Evolutionary conservation across 1,139 yeast species (phyloP), one percentile per base, ranked within the genome.

Genomic region (Nadsonia commutata): DNA sequence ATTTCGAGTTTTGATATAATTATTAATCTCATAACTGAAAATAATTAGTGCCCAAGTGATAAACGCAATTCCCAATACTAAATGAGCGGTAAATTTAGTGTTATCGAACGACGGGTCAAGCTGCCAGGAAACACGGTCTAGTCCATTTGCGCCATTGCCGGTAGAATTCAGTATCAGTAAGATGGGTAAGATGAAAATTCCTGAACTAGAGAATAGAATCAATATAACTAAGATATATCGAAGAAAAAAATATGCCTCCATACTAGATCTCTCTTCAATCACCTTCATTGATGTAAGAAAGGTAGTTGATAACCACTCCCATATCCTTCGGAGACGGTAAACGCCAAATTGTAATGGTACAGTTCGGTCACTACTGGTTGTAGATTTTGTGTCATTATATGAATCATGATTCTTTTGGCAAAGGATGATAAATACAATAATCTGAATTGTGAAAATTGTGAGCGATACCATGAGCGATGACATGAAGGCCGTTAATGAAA

Each of bases 121-220:
- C 83, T 2, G 95, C 78, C 50, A 85, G 70, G 51, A 72, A 71
- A 60, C 88, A 88, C 51, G 88, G 72, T 2, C 96, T 95, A 1
- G 55, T 47, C 45, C 70, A 60, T 36, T 39, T 18, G 6, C 65
- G 42, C 68, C 68, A 19, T 94, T 88, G 51, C 83, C 79, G 5
- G 94, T 78, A 13, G 93, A 94, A 60, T 86, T 84, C 41, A 90
- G 80, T 0, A 98, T 93, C 49, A 90, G 69, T 46, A 90, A 66
- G 46, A 90, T 74, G 21, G 95, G 90, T 73, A 84, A 75, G n/a
- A 79, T 63, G 19, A 80, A 52, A 31, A 81, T 51, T 44, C 83
- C 74, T 1, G 94, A 93, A 8, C 78, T 56, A 11, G 77, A 55
- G 31, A 83, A 74, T 42, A 83, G 59, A 17, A 71, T 61, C 20